Evolutionary conservation across 768 basidiomycete species (phyloP), one percentile per base, ranked within the genome.

Genomic region (Leccinum broughii): DNA sequence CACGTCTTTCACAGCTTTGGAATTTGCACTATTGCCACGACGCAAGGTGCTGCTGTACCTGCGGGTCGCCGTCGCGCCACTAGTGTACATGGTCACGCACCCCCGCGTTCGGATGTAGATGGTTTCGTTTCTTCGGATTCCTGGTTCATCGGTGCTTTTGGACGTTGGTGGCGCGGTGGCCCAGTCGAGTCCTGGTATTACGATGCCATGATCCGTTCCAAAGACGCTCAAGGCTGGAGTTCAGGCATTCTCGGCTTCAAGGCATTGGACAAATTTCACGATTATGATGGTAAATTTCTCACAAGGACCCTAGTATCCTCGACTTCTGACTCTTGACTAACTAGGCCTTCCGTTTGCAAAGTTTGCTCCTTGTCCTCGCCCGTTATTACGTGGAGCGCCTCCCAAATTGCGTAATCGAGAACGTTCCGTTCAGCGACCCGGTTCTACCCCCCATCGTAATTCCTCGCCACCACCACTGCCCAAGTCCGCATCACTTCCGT

Each of bases 131-230:
- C 87, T 59, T 82, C 85, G 30, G 90, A 95, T 74, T 85, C 89
- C 37, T 93, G 93, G 90, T 96, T 92, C 74, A 80, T 96, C 62
- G 94, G 94, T 32, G 88, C 88, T 11, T 95, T 95, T 75, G 94
- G 94, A 1, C 85, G 83, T 63, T 96, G 94, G 94, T 95, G 91
- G 89, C 79, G 88, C 51, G 92, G 89, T 50, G 92, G 91, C 44
- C 76, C 84, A n/a, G 78, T 93, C 58, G 88, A 92, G 63, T 81
- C 85, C n/a, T 90, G 89, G 87, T 91, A 86, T 77, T 84, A 85
- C 64, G 85, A 89, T 74, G 81, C 84, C 58, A 79, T 88, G 64
- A 77, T 83, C 35, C 77, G 83, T 58, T 79, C 83, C 26, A 88
- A 83, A 65, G 87, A 88, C 59, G 82, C 88, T 60, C 88, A 91